Percentiles rank a stretch among this genome's conserved stretches.
These are phyloP conservation scores for Lophiostoma macrostomum DNA, from an alignment of 495 filamentous ascomycete genomes.

Conservation along the genomic window DNA sequence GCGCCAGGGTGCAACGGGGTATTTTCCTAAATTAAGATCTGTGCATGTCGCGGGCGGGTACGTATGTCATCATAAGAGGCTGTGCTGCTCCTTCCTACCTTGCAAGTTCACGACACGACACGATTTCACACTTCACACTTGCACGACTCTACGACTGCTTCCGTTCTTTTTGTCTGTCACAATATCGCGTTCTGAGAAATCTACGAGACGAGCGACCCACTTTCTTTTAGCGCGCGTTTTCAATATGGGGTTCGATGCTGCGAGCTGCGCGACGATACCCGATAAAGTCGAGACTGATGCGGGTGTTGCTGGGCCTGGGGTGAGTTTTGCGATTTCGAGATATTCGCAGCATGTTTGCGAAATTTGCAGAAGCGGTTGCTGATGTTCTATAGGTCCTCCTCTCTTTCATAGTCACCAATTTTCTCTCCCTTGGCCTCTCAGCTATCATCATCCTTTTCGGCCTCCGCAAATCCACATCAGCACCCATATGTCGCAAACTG, in stretches of 20 bases:
- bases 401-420: slow-evolving; percentile 58
- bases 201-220: not conserved
- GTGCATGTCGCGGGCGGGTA: too few species aligned
- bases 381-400: slow-evolving; percentile 49
- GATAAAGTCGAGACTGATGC: slow-evolving; percentile 48
- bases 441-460: slow-evolving; percentile 50
- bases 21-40: too few species aligned
- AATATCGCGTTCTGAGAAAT: too few species aligned
- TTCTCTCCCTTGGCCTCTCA: slow-evolving; percentile 48
- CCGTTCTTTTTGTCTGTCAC: too few species aligned
- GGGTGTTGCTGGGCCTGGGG: slow-evolving; percentile 57
- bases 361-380: not conserved
- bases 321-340: slow-evolving; percentile 45
- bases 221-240: not conserved
- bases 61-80: too few species aligned
- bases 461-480: slow-evolving; percentile 35
- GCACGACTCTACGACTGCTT: too few species aligned
- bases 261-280: slow-evolving; percentile 50
- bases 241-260: slow-evolving; percentile 28
- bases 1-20: not conserved
- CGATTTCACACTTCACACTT: too few species aligned
- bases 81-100: too few species aligned
- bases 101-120: too few species aligned
- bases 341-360: not conserved
- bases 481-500: slow-evolving; percentile 54